Evolutionary conservation across 495 filamentous ascomycete species (phyloP), one percentile per base, ranked within the genome.

Genomic region (Durotheca rogersii): DNA sequence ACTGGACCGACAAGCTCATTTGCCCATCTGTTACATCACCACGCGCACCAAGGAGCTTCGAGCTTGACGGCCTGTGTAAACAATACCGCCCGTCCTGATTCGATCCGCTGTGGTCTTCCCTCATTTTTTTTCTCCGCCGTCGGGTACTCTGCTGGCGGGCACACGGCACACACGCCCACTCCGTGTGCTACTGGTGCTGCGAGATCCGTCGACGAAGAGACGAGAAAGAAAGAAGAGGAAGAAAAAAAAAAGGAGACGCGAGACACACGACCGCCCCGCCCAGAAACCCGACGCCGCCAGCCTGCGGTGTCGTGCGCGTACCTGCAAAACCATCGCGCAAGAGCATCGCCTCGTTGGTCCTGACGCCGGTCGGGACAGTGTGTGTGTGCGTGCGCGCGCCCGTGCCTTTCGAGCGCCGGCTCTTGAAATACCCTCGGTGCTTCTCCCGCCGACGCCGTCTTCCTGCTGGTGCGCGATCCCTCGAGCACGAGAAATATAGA

Each of bases 1-100:
- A 56, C 41, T 58, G 51, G 47, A 34, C 45, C 49, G 52, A 56
- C 34, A 57, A 65, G 62, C 55, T 53, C 46, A 60, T 62, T 65
- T 58, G 62, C 55, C 51, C 46, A 60, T 62, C 62, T 58, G 62
- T 65, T 65, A 62, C 62, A 65, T 65, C 62, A 65, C 59, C 56
- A 55, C 56, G 56, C 56, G 56, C 51, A 58, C 55, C 55, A 48
- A 50, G 23, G 23, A 53, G 40, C 45, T 53, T 58, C 55, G 37
- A 58, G 21, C 49, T 30, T 11, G 30, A 9, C 34, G 29, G 41
- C 51, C 46, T 60, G 56, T 54, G 56, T 60, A 60, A 60, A 60
- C 56, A 60, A 60, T 53, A 60, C 56, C 46, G 55, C 50, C 51
- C 41, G 33, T 29, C 45, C 41, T 53, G 42, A 45, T 50, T 50